Percentiles rank a stretch among this genome's conserved stretches.
Conservation (phyloP, 1,284 basidiomycete genomes). For the Bjerkandera adusta region DNA sequence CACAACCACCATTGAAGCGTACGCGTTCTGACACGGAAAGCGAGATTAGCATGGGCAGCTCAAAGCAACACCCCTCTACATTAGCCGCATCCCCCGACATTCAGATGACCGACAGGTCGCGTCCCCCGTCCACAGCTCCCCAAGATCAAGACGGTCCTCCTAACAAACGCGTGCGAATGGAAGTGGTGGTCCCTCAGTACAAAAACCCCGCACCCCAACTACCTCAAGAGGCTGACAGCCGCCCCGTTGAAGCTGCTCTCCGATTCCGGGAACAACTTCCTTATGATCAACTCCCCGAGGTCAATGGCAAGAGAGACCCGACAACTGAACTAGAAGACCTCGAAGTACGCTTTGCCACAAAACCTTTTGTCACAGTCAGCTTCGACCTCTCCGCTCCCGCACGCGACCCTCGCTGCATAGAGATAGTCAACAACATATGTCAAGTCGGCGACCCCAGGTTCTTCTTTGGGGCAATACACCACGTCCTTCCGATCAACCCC, state of each 20-base stretch:
- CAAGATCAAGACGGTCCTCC: slow-evolving; percentile 55
- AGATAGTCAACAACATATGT: slow-evolving; percentile 62
- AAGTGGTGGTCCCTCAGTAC: slow-evolving; percentile 36
- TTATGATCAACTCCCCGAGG: too few species aligned
- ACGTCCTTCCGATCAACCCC: slow-evolving; percentile 51
- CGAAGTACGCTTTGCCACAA: slow-evolving; percentile 64
- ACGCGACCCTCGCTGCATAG: slow-evolving; percentile 59
- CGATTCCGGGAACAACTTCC: too few species aligned
- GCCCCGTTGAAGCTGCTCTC: too few species aligned
- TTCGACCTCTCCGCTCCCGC: slow-evolving; percentile 56
- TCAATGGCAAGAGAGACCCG: too few species aligned
- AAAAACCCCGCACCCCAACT: slow-evolving; percentile 16
- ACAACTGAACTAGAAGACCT: too few species aligned
- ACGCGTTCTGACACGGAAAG: slow-evolving; percentile 45
- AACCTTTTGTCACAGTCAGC: slow-evolving; percentile 56
- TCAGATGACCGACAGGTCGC: slow-evolving; percentile 42
- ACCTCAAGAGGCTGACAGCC: too few species aligned
- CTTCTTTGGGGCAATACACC: slow-evolving; percentile 64
- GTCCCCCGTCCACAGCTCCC: slow-evolving; percentile 47
- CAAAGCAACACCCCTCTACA: slow-evolving; percentile 12
- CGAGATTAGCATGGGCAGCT: slow-evolving; percentile 20
- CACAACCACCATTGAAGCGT: slow-evolving; percentile 39
- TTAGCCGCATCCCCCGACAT: slow-evolving; percentile 43
- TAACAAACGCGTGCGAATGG: slow-evolving; percentile 62
- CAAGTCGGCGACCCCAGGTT: slow-evolving; percentile 62